Conservation (phyloP, 1,284 basidiomycete species). For the Somion occarium region DNA sequence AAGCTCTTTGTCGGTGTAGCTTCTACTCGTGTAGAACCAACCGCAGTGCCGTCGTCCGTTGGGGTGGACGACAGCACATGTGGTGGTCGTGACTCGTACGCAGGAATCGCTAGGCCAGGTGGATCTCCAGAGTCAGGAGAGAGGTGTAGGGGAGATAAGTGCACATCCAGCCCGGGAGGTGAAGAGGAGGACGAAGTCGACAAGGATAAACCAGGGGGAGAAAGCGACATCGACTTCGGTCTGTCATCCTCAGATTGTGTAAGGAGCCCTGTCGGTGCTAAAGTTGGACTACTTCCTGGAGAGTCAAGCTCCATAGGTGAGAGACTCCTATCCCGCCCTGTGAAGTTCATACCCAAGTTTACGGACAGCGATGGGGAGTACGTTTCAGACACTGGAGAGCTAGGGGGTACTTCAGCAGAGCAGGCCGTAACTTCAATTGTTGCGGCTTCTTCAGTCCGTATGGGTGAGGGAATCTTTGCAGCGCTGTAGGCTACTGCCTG, state of each 20-base stretch:
- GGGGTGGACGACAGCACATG: too few relatives aligned
- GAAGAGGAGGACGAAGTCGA: not conserved
- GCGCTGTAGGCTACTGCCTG: not conserved
- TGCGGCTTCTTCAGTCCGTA: not conserved
- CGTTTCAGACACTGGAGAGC: not conserved
- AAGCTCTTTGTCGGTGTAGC: too few relatives aligned
- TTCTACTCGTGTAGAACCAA: not conserved
- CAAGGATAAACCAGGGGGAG: constrained; percentile 9
- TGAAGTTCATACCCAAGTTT: constrained; percentile 6
- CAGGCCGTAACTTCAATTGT: not conserved
- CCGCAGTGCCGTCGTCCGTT: not conserved
- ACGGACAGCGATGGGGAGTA: not conserved
- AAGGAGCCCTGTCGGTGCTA: constrained; percentile 16
- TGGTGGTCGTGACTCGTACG: not conserved
- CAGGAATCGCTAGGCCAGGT: constrained; percentile 8
- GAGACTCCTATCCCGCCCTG: constrained; percentile 35
- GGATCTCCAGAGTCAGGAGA: constrained; percentile 12
- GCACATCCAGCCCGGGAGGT: not conserved
- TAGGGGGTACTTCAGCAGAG: not conserved
- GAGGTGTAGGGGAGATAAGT: constrained; percentile 8
- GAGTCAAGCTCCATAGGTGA: constrained; percentile 58
- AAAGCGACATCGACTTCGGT: constrained; percentile 14
- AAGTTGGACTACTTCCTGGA: constrained; percentile 30
- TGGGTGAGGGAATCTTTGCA: not conserved
- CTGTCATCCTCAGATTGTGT: not conserved